Base-by-base conservation (phyloP, 163 green algal genomes). In the Chlamydomonas reinhardtii region DNA sequence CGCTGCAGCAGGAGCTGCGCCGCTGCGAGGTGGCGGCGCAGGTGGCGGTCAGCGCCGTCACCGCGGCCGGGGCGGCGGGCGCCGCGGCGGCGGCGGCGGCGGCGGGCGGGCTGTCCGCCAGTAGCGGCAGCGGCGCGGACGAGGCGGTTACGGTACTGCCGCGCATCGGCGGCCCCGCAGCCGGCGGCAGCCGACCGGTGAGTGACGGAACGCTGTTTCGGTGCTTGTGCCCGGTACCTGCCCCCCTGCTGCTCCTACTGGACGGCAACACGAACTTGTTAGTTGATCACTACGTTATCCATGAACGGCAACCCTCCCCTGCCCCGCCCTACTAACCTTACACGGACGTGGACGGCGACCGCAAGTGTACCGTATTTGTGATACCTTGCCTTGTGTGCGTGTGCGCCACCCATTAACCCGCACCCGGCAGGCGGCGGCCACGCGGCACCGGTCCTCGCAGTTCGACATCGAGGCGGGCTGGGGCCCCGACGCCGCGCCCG, bases 401-500 rank as follows among this genome's bases (percentile, higher is more conserved):
- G n/a, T n/a, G n/a, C n/a, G n/a, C 61, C 61, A 4, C 20, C 25
- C 61, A 6, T 31, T 22, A 5, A 31, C 61, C 61, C 25, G 4
- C 20, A 34, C 29, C 68, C 69, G 6, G 37, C 71, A 76, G 71
- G 71, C 37, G 0, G 70, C 70, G 32, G 17, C 54, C 5, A 54
- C 80, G 14, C 80, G 80, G 29, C 70, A 80, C 70, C 80, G 80
- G 15, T 31, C 68, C 31, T 56, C 70, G 0, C 25, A 6, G 17
- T 79, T 74, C 37, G 80, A 86, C 80, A 86, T 86, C 29, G 80
- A 86, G 56, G 70, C 80, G 0, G 80, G 80, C 69, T 85, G 79
- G 79, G 68, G 68, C 48, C 48, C 48, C 43, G 65, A 52, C 43
- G 68, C 52, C 31, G 79, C 31, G 4, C 0, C 52, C 69, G 25